These are phyloP conservation scores for Claviceps sp. DNA, from an alignment of 2,329 filamentous ascomycete genomes.

Conservation along the genomic window DNA sequence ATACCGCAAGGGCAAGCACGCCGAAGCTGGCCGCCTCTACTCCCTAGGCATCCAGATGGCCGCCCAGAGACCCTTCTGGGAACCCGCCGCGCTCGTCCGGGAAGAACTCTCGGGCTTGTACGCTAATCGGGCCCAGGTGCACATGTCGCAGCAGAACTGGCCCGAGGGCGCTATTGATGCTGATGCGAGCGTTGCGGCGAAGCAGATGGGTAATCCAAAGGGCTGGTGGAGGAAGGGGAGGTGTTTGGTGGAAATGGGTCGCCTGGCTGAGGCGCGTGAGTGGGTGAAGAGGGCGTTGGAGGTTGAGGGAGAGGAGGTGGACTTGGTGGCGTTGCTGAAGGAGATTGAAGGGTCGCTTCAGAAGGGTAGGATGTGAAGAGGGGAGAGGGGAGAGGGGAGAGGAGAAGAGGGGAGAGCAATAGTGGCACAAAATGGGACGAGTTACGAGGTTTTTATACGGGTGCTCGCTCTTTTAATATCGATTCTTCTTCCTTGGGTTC, in stretches of 20 bases:
- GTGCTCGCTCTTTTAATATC: no score
- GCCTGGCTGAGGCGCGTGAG: slow-evolving; percentile 66
- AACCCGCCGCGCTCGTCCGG: slow-evolving; percentile 67
- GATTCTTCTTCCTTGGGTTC: no score
- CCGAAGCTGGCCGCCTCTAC: slow-evolving; percentile 70
- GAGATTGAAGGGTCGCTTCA: slow-evolving; percentile 41
- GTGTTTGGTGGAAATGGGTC: slow-evolving; percentile 82
- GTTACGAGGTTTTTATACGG: neutral
- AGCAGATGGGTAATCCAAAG: slow-evolving; percentile 79
- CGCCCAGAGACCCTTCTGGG: slow-evolving; percentile 68
- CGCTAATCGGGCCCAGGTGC: slow-evolving; percentile 78
- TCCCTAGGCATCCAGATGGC: slow-evolving; percentile 85
- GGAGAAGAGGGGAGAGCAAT: neutral
- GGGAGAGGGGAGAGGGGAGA: neutral
- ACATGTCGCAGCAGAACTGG: slow-evolving; percentile 75
- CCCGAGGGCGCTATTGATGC: slow-evolving; percentile 78
- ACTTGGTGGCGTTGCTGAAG: slow-evolving; percentile 49
- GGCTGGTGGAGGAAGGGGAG: slow-evolving; percentile 83
- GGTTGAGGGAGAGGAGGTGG: slow-evolving; percentile 60
- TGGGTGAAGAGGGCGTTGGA: slow-evolving; percentile 70
- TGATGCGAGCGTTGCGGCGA: slow-evolving; percentile 76
- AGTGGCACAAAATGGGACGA: neutral
- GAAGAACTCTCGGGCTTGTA: slow-evolving; percentile 74
- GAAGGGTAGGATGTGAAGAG: slow-evolving; percentile 20
- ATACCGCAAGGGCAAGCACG: slow-evolving; percentile 64